A percentile compares a stretch with the other conserved stretches of the same genome.
These are phyloP conservation scores for Oehlia diaphana DNA, from an alignment of 192 early-diverging fungal genomes.

Conservation along the genomic window DNA sequence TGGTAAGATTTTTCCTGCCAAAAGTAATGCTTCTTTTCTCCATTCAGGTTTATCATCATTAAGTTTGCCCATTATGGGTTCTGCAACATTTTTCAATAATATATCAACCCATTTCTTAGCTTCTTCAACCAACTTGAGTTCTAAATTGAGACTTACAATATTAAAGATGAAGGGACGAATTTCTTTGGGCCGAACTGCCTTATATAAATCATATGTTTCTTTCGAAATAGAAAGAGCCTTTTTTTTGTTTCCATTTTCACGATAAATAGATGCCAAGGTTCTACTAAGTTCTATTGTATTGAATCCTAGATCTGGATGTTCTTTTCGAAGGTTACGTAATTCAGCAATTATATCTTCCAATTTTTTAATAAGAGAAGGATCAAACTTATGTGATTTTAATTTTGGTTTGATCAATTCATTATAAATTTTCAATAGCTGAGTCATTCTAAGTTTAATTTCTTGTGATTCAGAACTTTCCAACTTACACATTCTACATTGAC, in stretches of 20 bases:
- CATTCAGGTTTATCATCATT: neutral
- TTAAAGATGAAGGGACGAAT: no score
- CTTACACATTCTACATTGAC: constrained; percentile 6
- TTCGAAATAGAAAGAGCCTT: neutral
- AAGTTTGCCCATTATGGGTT: neutral
- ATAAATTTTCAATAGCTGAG: neutral
- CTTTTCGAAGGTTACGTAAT: neutral
- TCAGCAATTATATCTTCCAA: neutral
- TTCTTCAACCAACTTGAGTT: neutral
- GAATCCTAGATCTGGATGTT: constrained; percentile 3
- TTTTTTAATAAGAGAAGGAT: neutral
- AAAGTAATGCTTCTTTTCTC: neutral
- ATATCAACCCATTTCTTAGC: neutral
- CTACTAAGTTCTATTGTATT: neutral
- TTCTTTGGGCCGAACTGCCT: neutral
- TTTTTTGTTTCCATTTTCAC: neutral
- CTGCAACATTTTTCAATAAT: neutral
- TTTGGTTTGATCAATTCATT: no score
- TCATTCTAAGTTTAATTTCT: neutral
- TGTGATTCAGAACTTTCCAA: neutral
- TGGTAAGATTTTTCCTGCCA: neutral
- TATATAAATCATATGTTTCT: neutral
- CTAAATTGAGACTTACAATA: neutral
- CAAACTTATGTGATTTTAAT: neutral
- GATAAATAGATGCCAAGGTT: neutral